phyloP scores from a whole-genome alignment of 2,329 filamentous ascomycete genomes.

The Thielaviopsis punctulata region DNA sequence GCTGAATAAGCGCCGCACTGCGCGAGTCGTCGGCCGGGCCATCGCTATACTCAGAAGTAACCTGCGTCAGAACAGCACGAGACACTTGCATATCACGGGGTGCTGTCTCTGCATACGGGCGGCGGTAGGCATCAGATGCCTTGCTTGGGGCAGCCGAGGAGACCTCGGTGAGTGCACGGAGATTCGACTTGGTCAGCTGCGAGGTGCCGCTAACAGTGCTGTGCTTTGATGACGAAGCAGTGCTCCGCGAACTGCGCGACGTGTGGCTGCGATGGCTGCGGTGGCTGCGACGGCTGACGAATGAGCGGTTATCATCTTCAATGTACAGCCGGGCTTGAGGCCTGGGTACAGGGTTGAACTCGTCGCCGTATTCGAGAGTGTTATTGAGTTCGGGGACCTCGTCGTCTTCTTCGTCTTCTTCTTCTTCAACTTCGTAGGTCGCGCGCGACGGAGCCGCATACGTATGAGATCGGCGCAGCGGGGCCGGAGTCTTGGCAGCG shows the following conservation, averaged over 20 bases:
- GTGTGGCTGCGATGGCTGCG: slow-evolving; percentile 20
- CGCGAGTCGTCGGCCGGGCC: slow-evolving; percentile 26
- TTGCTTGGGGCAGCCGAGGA: slow-evolving; percentile 30
- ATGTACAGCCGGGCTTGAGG: slow-evolving; percentile 15
- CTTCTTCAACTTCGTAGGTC: slow-evolving; percentile 11
- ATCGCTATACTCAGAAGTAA: slow-evolving; percentile 16
- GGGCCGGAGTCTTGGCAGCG: slow-evolving; percentile 24
- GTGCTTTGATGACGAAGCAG: slow-evolving; percentile 12
- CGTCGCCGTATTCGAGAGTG: slow-evolving; percentile 17
- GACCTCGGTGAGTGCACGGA: slow-evolving; percentile 35
- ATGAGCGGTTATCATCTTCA: slow-evolving; percentile 21
- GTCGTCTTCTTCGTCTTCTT: slow-evolving; percentile 11
- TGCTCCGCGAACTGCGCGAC: slow-evolving; percentile 20
- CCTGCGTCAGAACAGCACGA: slow-evolving; percentile 20
- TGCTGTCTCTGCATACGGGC: slow-evolving; percentile 27
- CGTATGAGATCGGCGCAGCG: slow-evolving; percentile 16
- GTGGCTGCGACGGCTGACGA: slow-evolving; percentile 21
- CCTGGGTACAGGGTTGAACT: slow-evolving; percentile 14
- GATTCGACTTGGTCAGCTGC: slow-evolving; percentile 34
- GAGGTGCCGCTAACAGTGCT: slow-evolving; percentile 15
- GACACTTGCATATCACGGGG: slow-evolving; percentile 14
- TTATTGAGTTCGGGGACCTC: slow-evolving; percentile 12
- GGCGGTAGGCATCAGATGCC: slow-evolving; percentile 18
- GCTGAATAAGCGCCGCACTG: slow-evolving; percentile 16
- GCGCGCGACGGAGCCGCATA: slow-evolving; percentile 13